phyloP scores from a whole-genome alignment of 2,329 filamentous ascomycete species.

The Alternaria alternata region DNA sequence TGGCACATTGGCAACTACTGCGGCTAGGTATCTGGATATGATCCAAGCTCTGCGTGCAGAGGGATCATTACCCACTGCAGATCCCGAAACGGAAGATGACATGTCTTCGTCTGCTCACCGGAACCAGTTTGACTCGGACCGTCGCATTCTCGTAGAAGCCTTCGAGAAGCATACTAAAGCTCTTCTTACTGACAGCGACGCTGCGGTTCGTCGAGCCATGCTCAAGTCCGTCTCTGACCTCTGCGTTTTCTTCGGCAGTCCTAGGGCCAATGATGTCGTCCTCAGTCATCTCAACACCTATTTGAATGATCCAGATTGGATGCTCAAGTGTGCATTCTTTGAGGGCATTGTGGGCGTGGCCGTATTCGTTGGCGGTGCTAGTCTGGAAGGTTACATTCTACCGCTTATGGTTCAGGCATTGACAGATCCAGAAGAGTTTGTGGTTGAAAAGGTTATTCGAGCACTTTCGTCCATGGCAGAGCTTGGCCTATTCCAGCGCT shows the following conservation, averaged over 20 bases:
- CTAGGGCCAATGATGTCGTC: conserved; percentile 94
- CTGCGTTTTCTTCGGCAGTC: conserved; percentile 92
- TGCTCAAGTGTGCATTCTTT: conserved; percentile 94
- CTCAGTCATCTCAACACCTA: conserved; percentile 97
- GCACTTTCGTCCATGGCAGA: conserved; percentile 88
- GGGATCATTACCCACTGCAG: conserved; percentile 77
- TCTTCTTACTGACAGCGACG: conserved; percentile 84
- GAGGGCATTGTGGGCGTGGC: conserved; percentile 94
- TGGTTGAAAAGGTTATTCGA: conserved; percentile 88
- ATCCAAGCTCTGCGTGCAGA: conserved; percentile 87
- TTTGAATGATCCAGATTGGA: conserved; percentile 95
- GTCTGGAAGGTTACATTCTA: conserved; percentile 92
- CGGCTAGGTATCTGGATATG: conserved; percentile 86
- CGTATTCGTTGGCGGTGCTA: conserved; percentile 86
- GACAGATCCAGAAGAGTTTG: conserved; percentile 91
- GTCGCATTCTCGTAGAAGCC: conserved; percentile 79
- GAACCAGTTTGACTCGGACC: conserved; percentile 86
- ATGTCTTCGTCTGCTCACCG: conserved; percentile 75
- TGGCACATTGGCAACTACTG: conserved; percentile 85
- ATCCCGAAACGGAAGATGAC: conserved; percentile 81
- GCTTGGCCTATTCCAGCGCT: conserved; percentile 83
- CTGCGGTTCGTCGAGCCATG: conserved; percentile 88
- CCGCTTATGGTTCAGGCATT: conserved; percentile 95
- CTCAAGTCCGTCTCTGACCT: conserved; percentile 89
- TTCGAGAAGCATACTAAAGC: conserved; percentile 91